phyloP scores from a whole-genome alignment of 2,329 filamentous ascomycete genomes.

The Mariannaea sp. region DNA sequence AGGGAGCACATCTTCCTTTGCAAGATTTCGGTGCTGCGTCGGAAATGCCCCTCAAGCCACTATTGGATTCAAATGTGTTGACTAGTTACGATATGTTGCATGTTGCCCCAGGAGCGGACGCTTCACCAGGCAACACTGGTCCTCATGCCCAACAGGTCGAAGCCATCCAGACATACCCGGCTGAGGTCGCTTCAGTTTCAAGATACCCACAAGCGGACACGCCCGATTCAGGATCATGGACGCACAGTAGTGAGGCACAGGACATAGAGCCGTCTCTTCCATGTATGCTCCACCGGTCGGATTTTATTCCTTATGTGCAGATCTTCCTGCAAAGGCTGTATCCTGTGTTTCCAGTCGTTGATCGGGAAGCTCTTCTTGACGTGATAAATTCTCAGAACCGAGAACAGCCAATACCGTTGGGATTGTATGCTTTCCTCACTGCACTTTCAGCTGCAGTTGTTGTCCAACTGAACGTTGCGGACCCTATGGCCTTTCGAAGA shows the following conservation, averaged over 20 bases:
- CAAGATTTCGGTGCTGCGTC: too few relatives aligned
- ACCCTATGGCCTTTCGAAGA: too few relatives aligned
- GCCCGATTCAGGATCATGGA: not conserved
- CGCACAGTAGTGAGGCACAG: not conserved
- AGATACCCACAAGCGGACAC: not conserved
- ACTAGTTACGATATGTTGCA: too few relatives aligned
- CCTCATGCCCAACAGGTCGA: too few relatives aligned
- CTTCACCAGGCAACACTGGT: too few relatives aligned
- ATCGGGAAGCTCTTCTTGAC: conserved; percentile 14
- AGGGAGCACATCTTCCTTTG: too few relatives aligned
- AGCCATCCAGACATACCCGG: too few relatives aligned
- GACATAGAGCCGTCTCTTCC: not conserved
- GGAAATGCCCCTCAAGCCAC: too few relatives aligned
- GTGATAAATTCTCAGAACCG: conserved; percentile 6
- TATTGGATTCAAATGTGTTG: too few relatives aligned
- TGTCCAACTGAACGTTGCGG: conserved; percentile 26
- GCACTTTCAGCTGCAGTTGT: conserved; percentile 28
- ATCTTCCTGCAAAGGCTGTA: conserved; percentile 31
- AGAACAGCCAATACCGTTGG: not conserved
- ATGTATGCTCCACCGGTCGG: conserved; percentile 2
- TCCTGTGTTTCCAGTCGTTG: conserved; percentile 29
- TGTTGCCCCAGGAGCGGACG: too few relatives aligned
- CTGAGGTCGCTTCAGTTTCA: too few relatives aligned
- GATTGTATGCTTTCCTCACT: conserved; percentile 21
- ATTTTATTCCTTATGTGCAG: conserved; percentile 22